These are phyloP conservation scores for Penicillium verhagenii DNA, from an alignment of 495 filamentous ascomycete genomes.

Conservation along the genomic window DNA sequence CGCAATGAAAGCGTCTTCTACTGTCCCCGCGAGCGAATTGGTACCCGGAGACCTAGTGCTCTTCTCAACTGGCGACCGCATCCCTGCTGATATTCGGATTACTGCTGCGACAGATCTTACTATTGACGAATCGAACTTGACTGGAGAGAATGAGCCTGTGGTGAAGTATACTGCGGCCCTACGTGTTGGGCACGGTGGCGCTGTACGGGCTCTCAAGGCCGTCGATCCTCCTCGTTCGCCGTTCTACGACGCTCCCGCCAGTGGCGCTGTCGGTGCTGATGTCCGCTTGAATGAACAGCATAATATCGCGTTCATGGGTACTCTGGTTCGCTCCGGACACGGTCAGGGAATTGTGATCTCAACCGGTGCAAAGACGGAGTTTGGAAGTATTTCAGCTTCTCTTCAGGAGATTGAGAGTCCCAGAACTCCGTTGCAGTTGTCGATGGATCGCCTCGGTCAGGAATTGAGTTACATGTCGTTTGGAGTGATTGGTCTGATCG, in stretches of 20 bases:
- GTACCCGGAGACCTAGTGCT: constrained; percentile 90
- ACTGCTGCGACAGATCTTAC: constrained; percentile 82
- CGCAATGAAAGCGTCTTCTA: constrained; percentile 69
- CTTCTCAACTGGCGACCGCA: constrained; percentile 93
- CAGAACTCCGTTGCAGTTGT: constrained; percentile 85
- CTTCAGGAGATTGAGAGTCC: constrained; percentile 93
- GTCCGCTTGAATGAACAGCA: constrained; percentile 63
- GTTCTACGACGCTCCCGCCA: constrained; percentile 59
- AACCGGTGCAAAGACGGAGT: constrained; percentile 89
- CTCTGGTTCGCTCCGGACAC: constrained; percentile 91
- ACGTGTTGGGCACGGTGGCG: constrained; percentile 22
- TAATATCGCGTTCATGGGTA: constrained; percentile 98
- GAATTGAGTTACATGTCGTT: constrained; percentile 96
- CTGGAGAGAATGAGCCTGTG: constrained; percentile 93
- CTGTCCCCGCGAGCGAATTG: constrained; percentile 79
- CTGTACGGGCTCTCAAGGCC: constrained; percentile 22
- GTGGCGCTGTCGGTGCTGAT: constrained; percentile 62
- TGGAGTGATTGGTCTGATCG: constrained; percentile 89
- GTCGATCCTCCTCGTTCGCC: constrained; percentile 51
- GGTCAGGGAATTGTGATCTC: constrained; percentile 94
- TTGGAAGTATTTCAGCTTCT: constrained; percentile 92
- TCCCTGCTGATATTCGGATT: constrained; percentile 94
- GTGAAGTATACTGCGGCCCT: constrained; percentile 68
- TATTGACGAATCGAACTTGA: constrained; percentile 97
- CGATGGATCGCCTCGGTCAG: constrained; percentile 95